phyloP scores from a whole-genome alignment of 495 filamentous ascomycete genomes.

The Lentithecium fluviatile region DNA sequence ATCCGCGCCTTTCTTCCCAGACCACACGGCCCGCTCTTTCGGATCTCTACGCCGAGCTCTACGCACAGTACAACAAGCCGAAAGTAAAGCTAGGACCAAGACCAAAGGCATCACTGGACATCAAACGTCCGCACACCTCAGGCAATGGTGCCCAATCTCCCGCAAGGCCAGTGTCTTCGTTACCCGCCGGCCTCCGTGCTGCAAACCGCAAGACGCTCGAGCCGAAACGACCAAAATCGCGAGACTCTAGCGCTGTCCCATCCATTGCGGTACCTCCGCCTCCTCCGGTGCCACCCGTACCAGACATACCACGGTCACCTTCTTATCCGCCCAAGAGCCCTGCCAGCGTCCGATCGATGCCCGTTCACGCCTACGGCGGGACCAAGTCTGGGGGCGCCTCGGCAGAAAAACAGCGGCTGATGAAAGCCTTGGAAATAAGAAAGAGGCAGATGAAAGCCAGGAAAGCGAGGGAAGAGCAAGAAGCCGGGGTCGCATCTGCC shows the following conservation, averaged over 20 bases:
- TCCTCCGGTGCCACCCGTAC: slow-evolving; percentile 42
- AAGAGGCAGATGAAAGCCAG: slow-evolving; percentile 60
- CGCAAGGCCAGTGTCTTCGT: slow-evolving; percentile 29
- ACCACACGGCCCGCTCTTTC: slow-evolving; percentile 30
- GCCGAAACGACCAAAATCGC: slow-evolving; percentile 33
- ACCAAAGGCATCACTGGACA: slow-evolving; percentile 29
- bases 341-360: slow-evolving; percentile 47
- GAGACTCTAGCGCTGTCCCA: slow-evolving; percentile 33
- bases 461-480: slow-evolving; percentile 24
- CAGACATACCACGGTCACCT: slow-evolving; percentile 51
- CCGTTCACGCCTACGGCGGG: slow-evolving; percentile 41
- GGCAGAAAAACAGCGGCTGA: slow-evolving; percentile 83
- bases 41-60: slow-evolving; percentile 32
- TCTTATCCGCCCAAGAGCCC: slow-evolving; percentile 55
- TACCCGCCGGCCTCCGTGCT: slow-evolving; percentile 39
- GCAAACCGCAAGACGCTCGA: slow-evolving; percentile 34
- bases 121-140: slow-evolving; percentile 31
- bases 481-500: background rate
- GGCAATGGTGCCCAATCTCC: slow-evolving; percentile 13
- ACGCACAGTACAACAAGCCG: slow-evolving; percentile 35
- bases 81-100: slow-evolving; percentile 37
- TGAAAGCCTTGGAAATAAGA: slow-evolving; percentile 89
- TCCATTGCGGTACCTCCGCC: slow-evolving; percentile 38
- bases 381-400: slow-evolving; percentile 62
- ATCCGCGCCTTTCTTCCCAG: slow-evolving; percentile 34